These are phyloP conservation scores for Aspergillus brunneoviolaceus DNA, from an alignment of 2,329 filamentous ascomycete genomes.

Conservation along the genomic window DNA sequence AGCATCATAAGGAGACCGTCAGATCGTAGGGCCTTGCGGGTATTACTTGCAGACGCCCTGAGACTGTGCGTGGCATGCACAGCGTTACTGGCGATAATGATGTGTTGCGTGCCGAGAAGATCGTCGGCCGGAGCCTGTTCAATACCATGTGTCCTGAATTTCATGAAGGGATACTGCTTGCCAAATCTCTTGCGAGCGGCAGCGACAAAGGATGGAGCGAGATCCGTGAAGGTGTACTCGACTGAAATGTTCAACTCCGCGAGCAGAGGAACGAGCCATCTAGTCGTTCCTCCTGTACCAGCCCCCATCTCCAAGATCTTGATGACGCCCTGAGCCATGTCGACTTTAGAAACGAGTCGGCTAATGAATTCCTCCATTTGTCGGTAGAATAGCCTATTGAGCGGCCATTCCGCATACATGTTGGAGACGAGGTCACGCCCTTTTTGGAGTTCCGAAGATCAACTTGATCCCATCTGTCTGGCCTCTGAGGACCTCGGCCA, in stretches of 20 bases:
- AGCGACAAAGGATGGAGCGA: conserved; percentile 37
- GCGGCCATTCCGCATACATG: conserved; percentile 38
- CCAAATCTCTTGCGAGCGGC: conserved; percentile 31
- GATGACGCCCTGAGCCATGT: conserved; percentile 25
- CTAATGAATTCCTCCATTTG: conserved; percentile 37
- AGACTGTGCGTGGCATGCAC: conserved; percentile 39
- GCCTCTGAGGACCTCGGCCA: conserved; percentile 28
- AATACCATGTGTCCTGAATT: conserved; percentile 30
- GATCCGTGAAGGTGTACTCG: conserved; percentile 41
- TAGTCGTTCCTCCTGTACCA: conserved; percentile 41
- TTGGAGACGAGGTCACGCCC: conserved; percentile 37
- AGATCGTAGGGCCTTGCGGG: conserved; percentile 26
- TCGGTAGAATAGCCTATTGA: conserved; percentile 35
- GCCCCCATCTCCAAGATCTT: conserved; percentile 44
- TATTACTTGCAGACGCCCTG: conserved; percentile 22
- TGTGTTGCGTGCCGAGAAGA: conserved; percentile 26
- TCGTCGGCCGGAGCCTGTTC: conserved; percentile 26
- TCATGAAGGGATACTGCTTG: conserved; percentile 27
- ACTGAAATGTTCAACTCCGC: conserved; percentile 28
- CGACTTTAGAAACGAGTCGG: conserved; percentile 12
- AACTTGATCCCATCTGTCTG: conserved; percentile 40
- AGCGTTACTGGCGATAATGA: conserved; percentile 37
- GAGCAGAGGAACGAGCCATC: conserved; percentile 29
- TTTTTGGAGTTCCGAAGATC: conserved; percentile 41
- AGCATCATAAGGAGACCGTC: conserved; percentile 35